A percentile compares a stretch with the other conserved stretches of the same genome.
Evolutionary conservation across 257 asterid species (phyloP).

Genomic region (Linaria vulgaris): DNA sequence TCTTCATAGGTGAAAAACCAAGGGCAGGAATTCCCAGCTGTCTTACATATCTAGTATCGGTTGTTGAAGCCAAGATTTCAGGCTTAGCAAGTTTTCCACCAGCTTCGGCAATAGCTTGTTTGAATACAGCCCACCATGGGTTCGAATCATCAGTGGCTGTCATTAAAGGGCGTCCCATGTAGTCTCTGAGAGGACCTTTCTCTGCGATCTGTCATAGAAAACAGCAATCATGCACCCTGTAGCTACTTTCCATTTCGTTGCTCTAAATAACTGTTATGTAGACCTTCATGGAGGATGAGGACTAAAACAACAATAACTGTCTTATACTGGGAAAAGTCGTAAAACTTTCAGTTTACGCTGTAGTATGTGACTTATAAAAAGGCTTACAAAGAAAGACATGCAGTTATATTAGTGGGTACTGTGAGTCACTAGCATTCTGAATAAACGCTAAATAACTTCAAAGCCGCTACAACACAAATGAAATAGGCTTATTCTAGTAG

Average conservation of each 20-base stretch:
- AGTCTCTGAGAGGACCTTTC: constrained; percentile 74
- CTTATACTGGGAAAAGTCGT: not conserved
- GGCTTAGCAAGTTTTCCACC: constrained; percentile 95
- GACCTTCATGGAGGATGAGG: no score
- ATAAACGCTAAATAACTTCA: no score
- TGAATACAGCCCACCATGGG: constrained; percentile 86
- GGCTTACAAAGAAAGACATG: no score
- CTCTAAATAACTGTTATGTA: not conserved
- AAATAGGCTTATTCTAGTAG: no score
- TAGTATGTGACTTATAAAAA: no score
- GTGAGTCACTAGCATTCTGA: no score
- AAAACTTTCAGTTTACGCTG: not conserved
- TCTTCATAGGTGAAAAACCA: constrained; percentile 96
- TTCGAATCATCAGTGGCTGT: constrained; percentile 74
- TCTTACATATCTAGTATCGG: constrained; percentile 86
- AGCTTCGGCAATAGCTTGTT: constrained; percentile 63
- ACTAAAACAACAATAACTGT: not conserved
- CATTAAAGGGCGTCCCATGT: constrained; percentile 61
- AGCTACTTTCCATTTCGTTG: not conserved
- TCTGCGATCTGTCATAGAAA: constrained; percentile 48
- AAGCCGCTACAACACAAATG: no score
- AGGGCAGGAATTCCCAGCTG: constrained; percentile 73
- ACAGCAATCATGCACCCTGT: constrained; percentile 7
- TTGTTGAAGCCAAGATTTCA: constrained; percentile 80
- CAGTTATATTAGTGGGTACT: no score